Percentiles rank a stretch among this genome's conserved stretches.
phyloP scores from a whole-genome alignment of 208 protist genomes.

The Acanthamoeba polyphaga region DNA sequence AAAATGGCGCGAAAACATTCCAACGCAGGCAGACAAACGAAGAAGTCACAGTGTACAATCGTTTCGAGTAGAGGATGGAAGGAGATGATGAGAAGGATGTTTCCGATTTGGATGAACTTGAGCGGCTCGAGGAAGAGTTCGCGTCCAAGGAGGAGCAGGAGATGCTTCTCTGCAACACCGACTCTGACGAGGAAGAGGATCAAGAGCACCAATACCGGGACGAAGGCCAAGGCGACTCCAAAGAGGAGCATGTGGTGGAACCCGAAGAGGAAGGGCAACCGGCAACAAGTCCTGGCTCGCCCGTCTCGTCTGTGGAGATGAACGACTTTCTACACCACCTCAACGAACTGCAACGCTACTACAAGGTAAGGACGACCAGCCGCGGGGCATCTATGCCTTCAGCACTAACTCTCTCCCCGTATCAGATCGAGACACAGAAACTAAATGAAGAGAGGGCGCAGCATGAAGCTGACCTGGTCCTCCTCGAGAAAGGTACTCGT shows the following conservation, averaged over 20 bases:
- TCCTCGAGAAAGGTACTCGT: background rate
- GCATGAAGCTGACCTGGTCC: background rate
- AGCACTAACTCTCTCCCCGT: background rate
- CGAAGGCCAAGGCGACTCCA: too few relatives aligned
- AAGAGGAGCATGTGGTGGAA: background rate
- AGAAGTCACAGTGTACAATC: background rate
- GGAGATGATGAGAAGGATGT: background rate
- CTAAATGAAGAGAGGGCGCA: background rate
- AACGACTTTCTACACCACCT: slow-evolving; percentile 47
- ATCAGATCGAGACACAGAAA: background rate
- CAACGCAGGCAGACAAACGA: background rate
- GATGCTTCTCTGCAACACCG: too few relatives aligned
- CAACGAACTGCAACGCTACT: background rate
- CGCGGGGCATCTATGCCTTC: too few relatives aligned
- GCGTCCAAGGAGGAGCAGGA: too few relatives aligned
- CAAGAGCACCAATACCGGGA: too few relatives aligned
- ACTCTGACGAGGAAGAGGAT: too few relatives aligned
- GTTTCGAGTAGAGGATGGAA: background rate
- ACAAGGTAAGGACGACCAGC: background rate
- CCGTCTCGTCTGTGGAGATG: background rate
- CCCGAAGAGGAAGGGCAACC: background rate
- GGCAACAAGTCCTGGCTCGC: background rate
- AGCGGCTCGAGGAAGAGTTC: too few relatives aligned
- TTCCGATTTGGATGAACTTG: too few relatives aligned
- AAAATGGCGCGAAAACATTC: background rate